Percentiles rank a stretch among this genome's conserved stretches.
phyloP scores from a whole-genome alignment of 2,329 filamentous ascomycete species.

The Coniochaeta sp. region DNA sequence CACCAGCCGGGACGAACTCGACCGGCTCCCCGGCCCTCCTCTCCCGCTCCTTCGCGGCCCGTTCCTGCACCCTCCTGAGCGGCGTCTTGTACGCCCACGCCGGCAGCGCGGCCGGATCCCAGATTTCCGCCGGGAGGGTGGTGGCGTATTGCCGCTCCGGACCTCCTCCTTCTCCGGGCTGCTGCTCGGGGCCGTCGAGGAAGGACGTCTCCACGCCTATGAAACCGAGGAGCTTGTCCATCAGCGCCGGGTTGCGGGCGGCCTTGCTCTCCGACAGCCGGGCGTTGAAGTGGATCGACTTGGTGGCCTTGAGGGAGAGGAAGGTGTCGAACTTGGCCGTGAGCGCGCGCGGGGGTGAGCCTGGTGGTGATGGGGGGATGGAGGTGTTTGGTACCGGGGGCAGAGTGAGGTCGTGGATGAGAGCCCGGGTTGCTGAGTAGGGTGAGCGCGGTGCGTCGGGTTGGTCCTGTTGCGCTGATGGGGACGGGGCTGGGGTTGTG shows the following conservation, averaged over 20 bases:
- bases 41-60: slow-evolving; percentile 35
- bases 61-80: slow-evolving; percentile 41
- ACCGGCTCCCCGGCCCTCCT: slow-evolving; percentile 34
- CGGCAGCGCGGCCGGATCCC: slow-evolving; percentile 51
- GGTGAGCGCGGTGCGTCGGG: slow-evolving; percentile 47
- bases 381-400: slow-evolving; percentile 64
- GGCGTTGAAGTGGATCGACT: slow-evolving; percentile 71
- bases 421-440: slow-evolving; percentile 57
- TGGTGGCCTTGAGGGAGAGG: slow-evolving; percentile 62
- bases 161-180: slow-evolving; percentile 19
- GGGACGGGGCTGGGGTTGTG: slow-evolving; percentile 8
- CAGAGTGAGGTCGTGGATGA: slow-evolving; percentile 66
- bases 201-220: slow-evolving; percentile 32
- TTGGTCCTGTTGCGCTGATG: slow-evolving; percentile 4
- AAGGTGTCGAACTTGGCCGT: slow-evolving; percentile 68
- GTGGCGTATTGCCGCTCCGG: slow-evolving; percentile 54
- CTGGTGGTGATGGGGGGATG: slow-evolving; percentile 67
- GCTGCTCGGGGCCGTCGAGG: slow-evolving; percentile 25
- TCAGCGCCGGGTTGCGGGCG: slow-evolving; percentile 64
- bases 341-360: slow-evolving; percentile 33
- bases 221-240: slow-evolving; percentile 66
- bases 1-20: slow-evolving; percentile 39
- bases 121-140: slow-evolving; percentile 43
- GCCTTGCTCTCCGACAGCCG: slow-evolving; percentile 60
- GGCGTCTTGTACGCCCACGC: slow-evolving; percentile 43